Conservation (phyloP, 805 yeast species). For the Ogataea wickerhamii region DNA sequence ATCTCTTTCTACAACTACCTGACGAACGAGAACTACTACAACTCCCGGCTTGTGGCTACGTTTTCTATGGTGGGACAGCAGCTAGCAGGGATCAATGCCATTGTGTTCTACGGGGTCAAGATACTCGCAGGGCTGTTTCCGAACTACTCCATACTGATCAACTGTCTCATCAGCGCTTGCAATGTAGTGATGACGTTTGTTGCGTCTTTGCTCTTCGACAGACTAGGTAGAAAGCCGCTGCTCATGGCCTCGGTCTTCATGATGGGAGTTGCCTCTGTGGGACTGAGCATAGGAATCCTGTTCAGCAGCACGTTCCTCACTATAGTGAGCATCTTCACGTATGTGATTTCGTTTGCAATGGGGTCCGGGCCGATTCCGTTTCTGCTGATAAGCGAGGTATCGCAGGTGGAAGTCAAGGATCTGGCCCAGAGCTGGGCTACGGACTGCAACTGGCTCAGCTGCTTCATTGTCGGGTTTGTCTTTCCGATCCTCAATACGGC, state of each 20-base stretch:
- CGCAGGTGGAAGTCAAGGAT: slow-evolving; percentile 74
- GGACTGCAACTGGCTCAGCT: slow-evolving; percentile 85
- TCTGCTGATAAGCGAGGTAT: slow-evolving; percentile 81
- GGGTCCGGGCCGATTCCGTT: slow-evolving; percentile 98
- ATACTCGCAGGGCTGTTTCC: slow-evolving; percentile 75
- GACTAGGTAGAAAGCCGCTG: slow-evolving; percentile 69
- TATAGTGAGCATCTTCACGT: slow-evolving; percentile 61
- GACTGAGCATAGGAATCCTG: slow-evolving; percentile 66
- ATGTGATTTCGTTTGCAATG: slow-evolving; percentile 81
- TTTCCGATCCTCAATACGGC: slow-evolving; percentile 69
- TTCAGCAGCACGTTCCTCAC: slow-evolving; percentile 44
- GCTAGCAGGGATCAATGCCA: slow-evolving; percentile 88
- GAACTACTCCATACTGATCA: slow-evolving; percentile 61
- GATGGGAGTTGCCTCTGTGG: slow-evolving; percentile 63
- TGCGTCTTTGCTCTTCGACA: slow-evolving; percentile 75
- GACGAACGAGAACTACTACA: slow-evolving; percentile 45
- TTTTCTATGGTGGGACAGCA: slow-evolving; percentile 82
- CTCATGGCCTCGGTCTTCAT: slow-evolving; percentile 59
- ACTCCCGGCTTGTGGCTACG: slow-evolving; percentile 63
- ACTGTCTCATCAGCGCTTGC: slow-evolving; percentile 69
- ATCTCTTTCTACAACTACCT: slow-evolving; percentile 44
- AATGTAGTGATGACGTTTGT: slow-evolving; percentile 72
- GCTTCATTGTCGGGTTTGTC: slow-evolving; percentile 72
- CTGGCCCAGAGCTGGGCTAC: slow-evolving; percentile 93
- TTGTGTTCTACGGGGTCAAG: slow-evolving; percentile 89